These are phyloP conservation scores for Alternaria alternata DNA, from an alignment of 2,329 filamentous ascomycete genomes.

Conservation along the genomic window DNA sequence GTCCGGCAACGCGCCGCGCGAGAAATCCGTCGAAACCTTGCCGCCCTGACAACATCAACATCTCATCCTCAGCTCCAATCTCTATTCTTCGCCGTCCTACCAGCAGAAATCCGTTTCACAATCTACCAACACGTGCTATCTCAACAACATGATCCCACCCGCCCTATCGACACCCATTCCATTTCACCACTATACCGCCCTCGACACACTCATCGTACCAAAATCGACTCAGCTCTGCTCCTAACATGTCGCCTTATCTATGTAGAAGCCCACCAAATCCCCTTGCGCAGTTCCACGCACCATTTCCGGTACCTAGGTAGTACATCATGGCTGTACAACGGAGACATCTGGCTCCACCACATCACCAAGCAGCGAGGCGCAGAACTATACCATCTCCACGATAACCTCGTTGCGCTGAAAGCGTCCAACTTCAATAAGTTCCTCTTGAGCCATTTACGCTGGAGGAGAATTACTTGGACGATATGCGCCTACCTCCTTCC, in stretches of 20 bases:
- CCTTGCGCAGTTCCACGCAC: slow-evolving; percentile 41
- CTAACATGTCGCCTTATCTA: slow-evolving; percentile 52
- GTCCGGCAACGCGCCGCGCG: slow-evolving; percentile 24
- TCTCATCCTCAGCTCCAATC: slow-evolving; percentile 31
- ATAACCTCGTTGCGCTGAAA: slow-evolving; percentile 15
- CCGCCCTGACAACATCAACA: slow-evolving; percentile 26
- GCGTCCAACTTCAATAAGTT: slow-evolving; percentile 16
- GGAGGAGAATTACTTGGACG: slow-evolving; percentile 37
- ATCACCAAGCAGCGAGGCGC: slow-evolving; percentile 30
- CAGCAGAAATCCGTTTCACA: slow-evolving; percentile 34
- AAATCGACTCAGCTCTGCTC: slow-evolving; percentile 42
- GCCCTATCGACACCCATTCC: slow-evolving; percentile 14
- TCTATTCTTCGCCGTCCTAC: slow-evolving; percentile 31
- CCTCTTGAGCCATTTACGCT: slow-evolving; percentile 26
- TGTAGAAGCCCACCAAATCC: slow-evolving; percentile 49
- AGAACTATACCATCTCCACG: slow-evolving; percentile 34
- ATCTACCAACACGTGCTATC: slow-evolving; percentile 25
- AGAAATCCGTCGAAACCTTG: slow-evolving; percentile 25
- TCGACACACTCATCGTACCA: slow-evolving; percentile 41
- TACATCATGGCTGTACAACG: slow-evolving; percentile 21
- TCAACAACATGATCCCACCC: slow-evolving; percentile 20
- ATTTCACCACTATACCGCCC: slow-evolving; percentile 28
- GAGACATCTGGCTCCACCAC: slow-evolving; percentile 26
- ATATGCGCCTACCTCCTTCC: slow-evolving; percentile 24
- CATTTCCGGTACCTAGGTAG: slow-evolving; percentile 21